Evolutionary conservation across 352 stramenopile genomes (phyloP).

Genomic region (Phytophthora capsici): DNA sequence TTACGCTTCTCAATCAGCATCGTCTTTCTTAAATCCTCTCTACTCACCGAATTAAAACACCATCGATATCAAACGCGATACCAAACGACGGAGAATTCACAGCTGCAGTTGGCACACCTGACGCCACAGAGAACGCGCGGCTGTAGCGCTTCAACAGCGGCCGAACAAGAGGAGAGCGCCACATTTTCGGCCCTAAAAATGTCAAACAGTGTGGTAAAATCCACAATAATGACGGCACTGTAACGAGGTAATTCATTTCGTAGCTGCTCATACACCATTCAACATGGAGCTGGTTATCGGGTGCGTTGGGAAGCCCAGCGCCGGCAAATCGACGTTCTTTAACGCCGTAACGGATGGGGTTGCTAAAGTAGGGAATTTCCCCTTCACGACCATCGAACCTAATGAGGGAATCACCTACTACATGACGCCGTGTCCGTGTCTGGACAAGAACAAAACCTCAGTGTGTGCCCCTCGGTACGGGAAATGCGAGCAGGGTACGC

Average conservation of each 20-base stretch:
- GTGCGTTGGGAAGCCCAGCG: constrained; percentile 90
- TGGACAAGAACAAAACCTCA: constrained; percentile 57
- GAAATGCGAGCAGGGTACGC: constrained; percentile 75
- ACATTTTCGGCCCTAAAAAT: constrained; percentile 15
- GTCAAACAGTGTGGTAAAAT: background rate
- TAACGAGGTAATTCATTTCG: constrained; percentile 6
- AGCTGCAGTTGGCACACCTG: background rate
- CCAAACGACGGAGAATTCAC: constrained; percentile 71
- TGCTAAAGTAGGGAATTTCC: constrained; percentile 89
- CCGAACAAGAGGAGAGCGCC: constrained; percentile 15
- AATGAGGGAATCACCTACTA: constrained; percentile 92
- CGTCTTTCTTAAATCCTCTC: background rate
- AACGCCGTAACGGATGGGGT: constrained; percentile 91
- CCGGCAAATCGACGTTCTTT: constrained; percentile 92
- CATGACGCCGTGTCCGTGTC: constrained; percentile 84
- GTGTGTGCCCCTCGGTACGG: constrained; percentile 81
- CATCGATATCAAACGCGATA: constrained; percentile 93
- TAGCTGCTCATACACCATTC: background rate
- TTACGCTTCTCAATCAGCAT: background rate
- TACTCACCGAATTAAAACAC: constrained; percentile 85
- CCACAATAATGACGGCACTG: constrained; percentile 7
- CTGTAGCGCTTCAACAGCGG: constrained; percentile 8
- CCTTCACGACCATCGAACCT: constrained; percentile 91
- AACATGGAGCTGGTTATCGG: constrained; percentile 87
- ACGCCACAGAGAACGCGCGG: constrained; percentile 20